A percentile compares a stretch with the other conserved stretches of the same genome.
phyloP scores from a whole-genome alignment of 1,139 yeast species.

The Zygoascus meyerae region DNA sequence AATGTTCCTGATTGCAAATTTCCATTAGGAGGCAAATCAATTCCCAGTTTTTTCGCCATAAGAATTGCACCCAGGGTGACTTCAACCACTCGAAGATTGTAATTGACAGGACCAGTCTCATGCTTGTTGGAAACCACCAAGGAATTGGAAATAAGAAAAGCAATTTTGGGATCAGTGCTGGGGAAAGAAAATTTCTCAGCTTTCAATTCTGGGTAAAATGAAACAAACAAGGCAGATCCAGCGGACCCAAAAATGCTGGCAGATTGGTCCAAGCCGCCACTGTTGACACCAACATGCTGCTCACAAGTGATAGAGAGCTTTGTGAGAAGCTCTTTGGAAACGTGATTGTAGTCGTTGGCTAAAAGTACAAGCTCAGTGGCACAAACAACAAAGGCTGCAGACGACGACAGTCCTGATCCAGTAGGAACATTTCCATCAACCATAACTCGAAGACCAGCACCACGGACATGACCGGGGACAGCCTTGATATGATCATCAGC shows the following conservation, averaged over 20 bases:
- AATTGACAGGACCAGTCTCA: constrained; percentile 64
- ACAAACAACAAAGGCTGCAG: constrained; percentile 69
- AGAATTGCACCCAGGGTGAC: constrained; percentile 59
- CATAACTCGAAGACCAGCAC: constrained; percentile 47
- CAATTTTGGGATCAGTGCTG: constrained; percentile 40
- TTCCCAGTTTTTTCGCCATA: constrained; percentile 45
- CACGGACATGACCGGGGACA: constrained; percentile 9
- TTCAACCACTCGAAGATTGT: constrained; percentile 67
- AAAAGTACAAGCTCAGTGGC: constrained; percentile 54
- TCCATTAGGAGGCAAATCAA: constrained; percentile 47
- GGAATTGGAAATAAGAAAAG: constrained; percentile 59
- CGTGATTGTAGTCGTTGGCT: constrained; percentile 44
- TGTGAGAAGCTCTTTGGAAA: constrained; percentile 51
- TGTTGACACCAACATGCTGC: constrained; percentile 67
- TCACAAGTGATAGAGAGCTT: constrained; percentile 62
- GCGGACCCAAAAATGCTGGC: constrained; percentile 65
- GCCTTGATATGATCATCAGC: constrained; percentile 47
- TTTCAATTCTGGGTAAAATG: constrained; percentile 53
- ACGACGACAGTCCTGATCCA: constrained; percentile 66
- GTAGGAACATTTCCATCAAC: constrained; percentile 67
- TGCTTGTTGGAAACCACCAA: constrained; percentile 58
- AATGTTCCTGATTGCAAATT: constrained; percentile 58
- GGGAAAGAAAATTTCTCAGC: constrained; percentile 59
- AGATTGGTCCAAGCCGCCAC: constrained; percentile 77
- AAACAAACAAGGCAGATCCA: constrained; percentile 54